Conservation (phyloP, 2,329 filamentous ascomycete species). For the Aspergillus bombycis region DNA sequence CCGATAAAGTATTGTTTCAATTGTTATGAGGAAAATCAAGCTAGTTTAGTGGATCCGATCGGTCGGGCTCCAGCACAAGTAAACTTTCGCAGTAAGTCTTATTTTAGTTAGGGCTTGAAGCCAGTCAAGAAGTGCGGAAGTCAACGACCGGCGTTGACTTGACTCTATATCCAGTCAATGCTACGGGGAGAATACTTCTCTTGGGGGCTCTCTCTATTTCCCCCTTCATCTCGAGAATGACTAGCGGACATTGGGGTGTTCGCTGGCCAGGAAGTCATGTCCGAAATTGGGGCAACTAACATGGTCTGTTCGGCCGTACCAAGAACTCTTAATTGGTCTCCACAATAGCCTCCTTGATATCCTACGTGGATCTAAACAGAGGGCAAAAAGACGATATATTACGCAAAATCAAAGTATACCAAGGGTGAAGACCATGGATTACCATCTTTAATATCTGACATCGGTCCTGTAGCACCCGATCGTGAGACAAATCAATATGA, state of each 20-base stretch:
- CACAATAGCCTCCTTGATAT: neutral
- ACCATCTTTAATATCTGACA: neutral
- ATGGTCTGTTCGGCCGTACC: neutral
- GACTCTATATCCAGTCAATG: neutral
- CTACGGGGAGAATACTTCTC: neutral
- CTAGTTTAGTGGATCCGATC: constrained; percentile 30
- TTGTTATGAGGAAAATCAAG: constrained; percentile 14
- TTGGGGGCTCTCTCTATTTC: neutral
- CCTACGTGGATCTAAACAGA: neutral
- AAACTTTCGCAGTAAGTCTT: constrained; percentile 13
- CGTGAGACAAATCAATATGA: neutral
- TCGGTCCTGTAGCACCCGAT: neutral
- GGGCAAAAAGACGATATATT: neutral
- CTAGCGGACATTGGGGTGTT: neutral
- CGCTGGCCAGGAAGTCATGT: constrained; percentile 15
- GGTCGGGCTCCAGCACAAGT: constrained; percentile 23
- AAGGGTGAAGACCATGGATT: neutral
- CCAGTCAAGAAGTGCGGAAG: neutral
- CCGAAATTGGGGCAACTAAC: constrained; percentile 4
- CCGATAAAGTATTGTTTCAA: constrained; percentile 5
- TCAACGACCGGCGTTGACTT: neutral
- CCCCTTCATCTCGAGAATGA: neutral
- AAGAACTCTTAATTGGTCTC: neutral
- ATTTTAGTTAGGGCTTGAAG: constrained; percentile 1
- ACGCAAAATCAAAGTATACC: neutral